Evolutionary conservation across 2,329 filamentous ascomycete species (phyloP).

Genomic region (Paecilomyces formosus): DNA sequence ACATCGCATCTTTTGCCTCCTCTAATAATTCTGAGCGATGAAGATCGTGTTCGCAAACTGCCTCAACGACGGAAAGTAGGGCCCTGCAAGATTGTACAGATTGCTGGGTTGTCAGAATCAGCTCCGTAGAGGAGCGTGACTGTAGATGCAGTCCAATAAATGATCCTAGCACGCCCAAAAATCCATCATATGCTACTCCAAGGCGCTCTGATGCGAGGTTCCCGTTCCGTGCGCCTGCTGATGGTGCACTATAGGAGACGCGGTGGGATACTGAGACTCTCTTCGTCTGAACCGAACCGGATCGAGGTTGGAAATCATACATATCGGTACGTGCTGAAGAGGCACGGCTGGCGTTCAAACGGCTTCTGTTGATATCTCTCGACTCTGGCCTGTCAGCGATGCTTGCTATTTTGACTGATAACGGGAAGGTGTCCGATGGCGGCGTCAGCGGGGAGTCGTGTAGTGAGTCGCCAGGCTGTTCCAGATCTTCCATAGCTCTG

Average conservation of each 20-base stretch:
- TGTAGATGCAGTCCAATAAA: conserved; percentile 92
- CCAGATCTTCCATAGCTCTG: conserved; percentile 32
- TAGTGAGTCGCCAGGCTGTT: conserved; percentile 17
- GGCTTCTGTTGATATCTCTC: conserved; percentile 24
- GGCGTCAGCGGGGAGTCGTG: conserved; percentile 29
- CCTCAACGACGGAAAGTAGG: conserved; percentile 71
- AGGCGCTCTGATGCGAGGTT: conserved; percentile 79
- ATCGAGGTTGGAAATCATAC: conserved; percentile 19
- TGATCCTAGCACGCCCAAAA: conserved; percentile 82
- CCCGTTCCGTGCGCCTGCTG: conserved; percentile 54
- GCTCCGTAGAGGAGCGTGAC: conserved; percentile 79
- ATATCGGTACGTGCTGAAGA: conserved; percentile 16
- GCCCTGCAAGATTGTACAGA: conserved; percentile 74
- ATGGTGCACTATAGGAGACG: conserved; percentile 65
- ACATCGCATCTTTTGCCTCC: conserved; percentile 67
- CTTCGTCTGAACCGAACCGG: conserved; percentile 34
- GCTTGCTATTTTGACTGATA: conserved; percentile 14
- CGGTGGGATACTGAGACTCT: conserved; percentile 59
- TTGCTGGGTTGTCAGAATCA: conserved; percentile 74
- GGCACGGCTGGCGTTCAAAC: conserved; percentile 19
- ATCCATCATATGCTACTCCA: conserved; percentile 72
- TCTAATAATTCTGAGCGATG: conserved; percentile 60
- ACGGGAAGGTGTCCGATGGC: conserved; percentile 30
- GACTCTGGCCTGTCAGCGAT: conserved; percentile 24
- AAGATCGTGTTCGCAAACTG: conserved; percentile 70